Evolutionary conservation across 2,329 filamentous ascomycete species (phyloP).

Genomic region (Penicillium vulpinum): DNA sequence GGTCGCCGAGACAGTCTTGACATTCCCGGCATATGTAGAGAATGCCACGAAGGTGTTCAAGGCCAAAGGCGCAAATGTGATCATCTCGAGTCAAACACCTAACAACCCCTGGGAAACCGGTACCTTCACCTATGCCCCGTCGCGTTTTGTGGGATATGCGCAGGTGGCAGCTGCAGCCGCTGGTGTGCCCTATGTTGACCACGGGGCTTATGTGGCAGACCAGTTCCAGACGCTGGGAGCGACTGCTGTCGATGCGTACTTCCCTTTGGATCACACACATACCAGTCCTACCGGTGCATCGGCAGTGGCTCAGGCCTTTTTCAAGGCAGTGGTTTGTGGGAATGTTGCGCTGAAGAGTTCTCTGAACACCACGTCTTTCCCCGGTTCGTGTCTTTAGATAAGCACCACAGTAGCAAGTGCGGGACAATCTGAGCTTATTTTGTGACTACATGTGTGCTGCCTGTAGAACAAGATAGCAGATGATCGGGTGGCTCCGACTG

Average conservation of each 20-base stretch:
- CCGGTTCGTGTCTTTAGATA: slow-evolving; percentile 29
- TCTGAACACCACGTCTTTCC: slow-evolving; percentile 34
- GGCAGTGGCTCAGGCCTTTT: slow-evolving; percentile 58
- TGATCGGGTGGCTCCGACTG: not conserved
- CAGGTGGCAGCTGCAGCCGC: slow-evolving; percentile 47
- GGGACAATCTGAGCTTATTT: not conserved
- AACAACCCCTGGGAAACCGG: slow-evolving; percentile 65
- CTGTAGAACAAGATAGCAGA: not conserved
- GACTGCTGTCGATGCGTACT: slow-evolving; percentile 54
- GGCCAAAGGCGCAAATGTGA: slow-evolving; percentile 60
- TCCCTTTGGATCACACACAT: slow-evolving; percentile 64
- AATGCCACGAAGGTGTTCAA: slow-evolving; percentile 57
- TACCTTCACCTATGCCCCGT: slow-evolving; percentile 48
- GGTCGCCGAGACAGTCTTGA: slow-evolving; percentile 57
- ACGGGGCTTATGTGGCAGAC: slow-evolving; percentile 59
- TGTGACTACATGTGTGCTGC: not conserved
- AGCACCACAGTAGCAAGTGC: not conserved
- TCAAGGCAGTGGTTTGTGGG: slow-evolving; percentile 57
- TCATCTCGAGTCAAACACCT: slow-evolving; percentile 61
- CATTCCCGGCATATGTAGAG: slow-evolving; percentile 61
- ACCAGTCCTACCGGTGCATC: slow-evolving; percentile 59
- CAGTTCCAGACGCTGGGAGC: slow-evolving; percentile 55
- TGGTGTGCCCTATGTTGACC: slow-evolving; percentile 59
- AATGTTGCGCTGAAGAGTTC: slow-evolving; percentile 45
- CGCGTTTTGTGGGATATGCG: slow-evolving; percentile 60